These are phyloP conservation scores for Debaryomyces nepalensis DNA, from an alignment of 1,139 yeast genomes.

Conservation along the genomic window DNA sequence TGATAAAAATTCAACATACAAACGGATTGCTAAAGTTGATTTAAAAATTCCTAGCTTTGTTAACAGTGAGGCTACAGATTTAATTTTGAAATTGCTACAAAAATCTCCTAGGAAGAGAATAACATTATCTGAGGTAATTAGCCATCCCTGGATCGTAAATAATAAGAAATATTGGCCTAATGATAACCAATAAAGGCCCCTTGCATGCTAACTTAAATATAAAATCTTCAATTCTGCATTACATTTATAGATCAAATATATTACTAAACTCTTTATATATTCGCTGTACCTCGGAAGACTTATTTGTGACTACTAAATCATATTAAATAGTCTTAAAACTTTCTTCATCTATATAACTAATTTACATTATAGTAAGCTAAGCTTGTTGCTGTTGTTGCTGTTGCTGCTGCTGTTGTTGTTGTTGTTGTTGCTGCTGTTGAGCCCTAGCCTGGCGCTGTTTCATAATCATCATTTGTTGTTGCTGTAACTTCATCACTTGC, in stretches of 20 bases:
- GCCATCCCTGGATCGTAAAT: slow-evolving; percentile 83
- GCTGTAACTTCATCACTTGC: slow-evolving; percentile 49
- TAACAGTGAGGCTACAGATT: slow-evolving; percentile 74
- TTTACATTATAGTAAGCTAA: slow-evolving; percentile 1
- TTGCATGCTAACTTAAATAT: not conserved
- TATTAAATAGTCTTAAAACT: not conserved
- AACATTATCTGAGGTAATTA: slow-evolving; percentile 59
- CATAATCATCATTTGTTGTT: slow-evolving; percentile 33
- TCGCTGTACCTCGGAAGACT: not conserved
- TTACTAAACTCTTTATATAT: not conserved
- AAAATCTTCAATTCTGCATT: not conserved
- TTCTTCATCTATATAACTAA: not conserved
- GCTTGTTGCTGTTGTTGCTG: slow-evolving; percentile 23
- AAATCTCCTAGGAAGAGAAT: slow-evolving; percentile 73
- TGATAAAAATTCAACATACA: slow-evolving; percentile 73
- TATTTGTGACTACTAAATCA: not conserved
- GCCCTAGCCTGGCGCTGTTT: slow-evolving; percentile 36
- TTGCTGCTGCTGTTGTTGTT: slow-evolving; percentile 32
- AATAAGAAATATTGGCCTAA: slow-evolving; percentile 55
- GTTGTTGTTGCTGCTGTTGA: slow-evolving; percentile 40
- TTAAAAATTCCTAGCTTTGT: slow-evolving; percentile 72
- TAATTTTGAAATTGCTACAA: slow-evolving; percentile 62
- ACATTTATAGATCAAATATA: not conserved
- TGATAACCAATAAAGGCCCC: slow-evolving; percentile 15
- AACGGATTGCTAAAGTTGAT: slow-evolving; percentile 78